Conservation (phyloP, 352 stramenopile species). For the Pythium vanterpoolii region DNA sequence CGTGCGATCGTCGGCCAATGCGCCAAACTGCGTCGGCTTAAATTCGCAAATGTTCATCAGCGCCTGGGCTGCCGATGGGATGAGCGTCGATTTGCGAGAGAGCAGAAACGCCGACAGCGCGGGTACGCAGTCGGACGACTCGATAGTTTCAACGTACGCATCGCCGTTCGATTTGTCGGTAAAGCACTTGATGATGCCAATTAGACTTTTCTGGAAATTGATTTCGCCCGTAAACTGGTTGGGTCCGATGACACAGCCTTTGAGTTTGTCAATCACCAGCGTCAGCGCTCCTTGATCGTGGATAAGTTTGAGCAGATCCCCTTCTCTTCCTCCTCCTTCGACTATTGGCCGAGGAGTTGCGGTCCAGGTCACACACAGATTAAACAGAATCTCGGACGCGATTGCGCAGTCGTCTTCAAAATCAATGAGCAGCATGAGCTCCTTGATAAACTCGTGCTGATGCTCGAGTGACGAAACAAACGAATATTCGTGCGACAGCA, state of each 20-base stretch:
- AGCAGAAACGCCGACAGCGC: conserved; percentile 56
- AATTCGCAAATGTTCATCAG: conserved; percentile 80
- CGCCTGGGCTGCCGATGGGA: conserved; percentile 62
- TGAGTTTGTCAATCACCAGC: conserved; percentile 65
- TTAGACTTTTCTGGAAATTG: conserved; percentile 71
- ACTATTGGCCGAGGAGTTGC: conserved; percentile 13
- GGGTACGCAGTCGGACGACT: conserved; percentile 11
- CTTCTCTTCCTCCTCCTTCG: not conserved
- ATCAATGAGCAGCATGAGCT: conserved; percentile 71
- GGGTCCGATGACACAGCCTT: conserved; percentile 56
- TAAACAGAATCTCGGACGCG: conserved; percentile 71
- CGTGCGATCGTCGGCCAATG: conserved; percentile 55
- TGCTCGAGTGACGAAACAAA: conserved; percentile 50
- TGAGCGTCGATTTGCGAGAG: conserved; percentile 59
- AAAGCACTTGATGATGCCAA: conserved; percentile 77
- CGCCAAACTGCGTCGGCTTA: conserved; percentile 61
- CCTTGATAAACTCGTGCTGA: conserved; percentile 59
- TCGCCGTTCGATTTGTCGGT: conserved; percentile 43
- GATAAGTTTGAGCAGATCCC: conserved; percentile 46
- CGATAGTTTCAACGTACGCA: conserved; percentile 13
- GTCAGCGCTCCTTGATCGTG: conserved; percentile 63
- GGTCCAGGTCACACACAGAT: conserved; percentile 49
- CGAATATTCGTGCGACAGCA: conserved; percentile 55
- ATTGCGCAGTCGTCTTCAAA: conserved; percentile 67
- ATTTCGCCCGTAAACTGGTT: conserved; percentile 76